Evolutionary conservation across 2,329 filamentous ascomycete species (phyloP).

Genomic region (Aspergillus sclerotialis): DNA sequence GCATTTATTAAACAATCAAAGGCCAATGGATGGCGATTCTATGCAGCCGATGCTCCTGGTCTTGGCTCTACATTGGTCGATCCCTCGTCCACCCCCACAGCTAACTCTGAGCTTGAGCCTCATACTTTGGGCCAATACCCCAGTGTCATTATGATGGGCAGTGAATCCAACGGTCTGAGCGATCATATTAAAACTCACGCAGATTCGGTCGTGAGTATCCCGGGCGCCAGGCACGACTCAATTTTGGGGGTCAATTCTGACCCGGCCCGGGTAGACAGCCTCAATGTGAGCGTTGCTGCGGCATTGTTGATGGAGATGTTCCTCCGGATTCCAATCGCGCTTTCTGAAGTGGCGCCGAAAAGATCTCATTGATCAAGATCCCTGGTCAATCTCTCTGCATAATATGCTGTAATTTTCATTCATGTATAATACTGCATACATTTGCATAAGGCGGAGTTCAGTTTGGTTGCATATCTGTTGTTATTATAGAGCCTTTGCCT

Average conservation of each 20-base stretch:
- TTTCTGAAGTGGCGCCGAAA: constrained; percentile 16
- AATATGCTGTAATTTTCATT: too few species aligned
- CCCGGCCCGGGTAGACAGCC: constrained; percentile 64
- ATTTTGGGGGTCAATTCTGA: constrained; percentile 24
- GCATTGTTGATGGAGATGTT: constrained; percentile 55
- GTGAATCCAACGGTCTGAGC: constrained; percentile 70
- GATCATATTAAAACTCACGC: constrained; percentile 57
- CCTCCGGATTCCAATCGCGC: constrained; percentile 25
- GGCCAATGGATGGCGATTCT: constrained; percentile 72
- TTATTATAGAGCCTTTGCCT: too few species aligned
- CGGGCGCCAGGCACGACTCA: constrained; percentile 44
- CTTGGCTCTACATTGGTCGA: constrained; percentile 19
- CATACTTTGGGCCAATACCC: constrained; percentile 50
- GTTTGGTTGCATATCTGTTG: too few species aligned
- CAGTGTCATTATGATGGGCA: constrained; percentile 74
- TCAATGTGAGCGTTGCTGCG: constrained; percentile 89
- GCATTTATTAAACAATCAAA: constrained; percentile 64
- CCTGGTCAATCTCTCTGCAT: too few species aligned
- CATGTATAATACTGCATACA: too few species aligned
- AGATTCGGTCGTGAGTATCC: constrained; percentile 58
- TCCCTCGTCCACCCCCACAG: constrained; percentile 5
- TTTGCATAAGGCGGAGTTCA: too few species aligned
- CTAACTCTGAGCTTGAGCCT: constrained; percentile 35
- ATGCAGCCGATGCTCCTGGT: constrained; percentile 57
- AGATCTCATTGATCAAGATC: too few species aligned